Base-by-base conservation (phyloP, 441 rosid genomes). In the Erodium chrysanthum region DNA sequence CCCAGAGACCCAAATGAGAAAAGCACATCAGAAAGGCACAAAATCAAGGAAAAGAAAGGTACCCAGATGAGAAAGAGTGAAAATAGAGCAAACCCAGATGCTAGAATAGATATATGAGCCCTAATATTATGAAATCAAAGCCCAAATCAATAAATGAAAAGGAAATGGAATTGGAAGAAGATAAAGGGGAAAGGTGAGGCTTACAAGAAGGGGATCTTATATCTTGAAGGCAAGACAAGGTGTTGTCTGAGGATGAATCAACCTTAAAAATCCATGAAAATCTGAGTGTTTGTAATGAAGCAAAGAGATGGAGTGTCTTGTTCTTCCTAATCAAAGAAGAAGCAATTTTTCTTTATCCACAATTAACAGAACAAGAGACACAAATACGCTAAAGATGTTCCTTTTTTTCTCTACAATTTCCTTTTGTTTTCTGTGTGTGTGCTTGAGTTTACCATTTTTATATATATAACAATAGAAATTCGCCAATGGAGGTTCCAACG, bases 161-260 rank as follows among this genome's bases (percentile, higher is more conserved):
- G 46, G 21, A 50, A 15, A 50, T 1, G 22, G 58, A 50, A 4
- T 50, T 50, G 68, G 70, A 74, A 72, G 71, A 71, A 76, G 46
- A 40, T 40, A 40, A 40, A 40, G 7, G 37, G 37, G 71, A 71
- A 75, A 75, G 75, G 27, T 69, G 82, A 88, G 81, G 77, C 96
- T 89, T 91, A 68, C 84, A 29, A 78, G 84, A 76, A 82, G 81
- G 79, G 91, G 78, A 75, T 86, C 77, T 81, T 65, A 74, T 77
- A 74, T 73, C 83, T 82, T 80, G 65, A 89, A 86, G 90, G 77
- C 67, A 84, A 81, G 84, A 80, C 75, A 82, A 69, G 69, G n/a
- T n/a, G n/a, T 74, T 73, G 59, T 67, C 68, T 74, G 62, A 74
- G 18, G 5, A 15, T 15, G 7, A 50, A 50, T 9, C 46, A 40